phyloP scores from a whole-genome alignment of 1,139 yeast species.

The Candida glucosophila region DNA sequence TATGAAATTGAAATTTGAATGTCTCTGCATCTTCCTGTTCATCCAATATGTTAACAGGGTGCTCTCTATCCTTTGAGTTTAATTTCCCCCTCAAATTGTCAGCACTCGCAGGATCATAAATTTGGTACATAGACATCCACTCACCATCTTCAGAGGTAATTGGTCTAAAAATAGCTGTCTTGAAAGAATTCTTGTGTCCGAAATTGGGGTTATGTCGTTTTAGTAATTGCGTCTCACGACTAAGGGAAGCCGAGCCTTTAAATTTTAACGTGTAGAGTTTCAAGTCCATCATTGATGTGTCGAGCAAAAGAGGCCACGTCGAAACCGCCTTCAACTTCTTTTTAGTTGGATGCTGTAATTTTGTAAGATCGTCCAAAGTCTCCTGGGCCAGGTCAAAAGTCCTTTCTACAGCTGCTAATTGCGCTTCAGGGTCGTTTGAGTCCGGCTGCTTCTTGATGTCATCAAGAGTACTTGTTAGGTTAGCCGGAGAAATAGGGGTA shows the following conservation, averaged over 20 bases:
- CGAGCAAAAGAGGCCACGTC: slow-evolving; percentile 81
- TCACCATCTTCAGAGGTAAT: slow-evolving; percentile 68
- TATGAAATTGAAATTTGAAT: slow-evolving; percentile 53
- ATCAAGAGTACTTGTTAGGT: slow-evolving; percentile 6
- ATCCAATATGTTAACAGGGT: slow-evolving; percentile 33
- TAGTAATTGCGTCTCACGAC: slow-evolving; percentile 26
- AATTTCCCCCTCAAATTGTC: slow-evolving; percentile 32
- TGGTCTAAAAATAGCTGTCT: slow-evolving; percentile 68
- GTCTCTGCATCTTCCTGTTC: slow-evolving; percentile 26
- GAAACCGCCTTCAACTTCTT: slow-evolving; percentile 65
- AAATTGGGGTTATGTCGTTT: slow-evolving; percentile 33
- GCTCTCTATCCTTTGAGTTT: slow-evolving; percentile 43
- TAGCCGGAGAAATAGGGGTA: slow-evolving; percentile 5
- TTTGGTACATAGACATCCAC: slow-evolving; percentile 70
- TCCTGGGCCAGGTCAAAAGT: slow-evolving; percentile 61
- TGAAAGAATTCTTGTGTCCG: slow-evolving; percentile 37
- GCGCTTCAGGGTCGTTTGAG: slow-evolving; percentile 51
- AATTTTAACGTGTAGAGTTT: slow-evolving; percentile 65
- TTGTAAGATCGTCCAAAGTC: slow-evolving; percentile 32
- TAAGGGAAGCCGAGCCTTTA: slow-evolving; percentile 67
- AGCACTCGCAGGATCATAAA: slow-evolving; percentile 17
- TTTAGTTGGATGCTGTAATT: slow-evolving; percentile 69
- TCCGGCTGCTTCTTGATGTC: slow-evolving; percentile 17
- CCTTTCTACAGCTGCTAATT: slow-evolving; percentile 60
- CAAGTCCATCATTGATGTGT: slow-evolving; percentile 80